Conservation (phyloP, 805 yeast species). For the Wickerhamiella bombiphila region DNA sequence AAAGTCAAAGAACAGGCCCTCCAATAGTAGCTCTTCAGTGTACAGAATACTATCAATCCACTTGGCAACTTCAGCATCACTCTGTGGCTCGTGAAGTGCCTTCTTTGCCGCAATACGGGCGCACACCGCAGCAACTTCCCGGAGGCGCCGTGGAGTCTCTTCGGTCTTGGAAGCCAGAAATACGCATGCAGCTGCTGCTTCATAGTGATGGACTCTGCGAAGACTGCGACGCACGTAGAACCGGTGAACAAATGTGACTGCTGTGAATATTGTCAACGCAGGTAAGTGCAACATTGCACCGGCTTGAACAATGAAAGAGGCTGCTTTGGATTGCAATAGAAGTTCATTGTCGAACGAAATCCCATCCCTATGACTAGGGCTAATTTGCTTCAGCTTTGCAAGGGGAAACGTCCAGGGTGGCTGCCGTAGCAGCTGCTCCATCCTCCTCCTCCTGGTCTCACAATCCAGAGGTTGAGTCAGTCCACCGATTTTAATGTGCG, state of each 20-base stretch:
- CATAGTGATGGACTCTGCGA: constrained; percentile 32
- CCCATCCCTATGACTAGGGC: constrained; percentile 22
- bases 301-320: constrained; percentile 31
- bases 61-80: constrained; percentile 34
- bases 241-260: constrained; percentile 35
- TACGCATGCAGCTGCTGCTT: constrained; percentile 35
- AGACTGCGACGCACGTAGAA: constrained; percentile 36
- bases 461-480: too few relatives aligned
- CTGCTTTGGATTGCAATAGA: constrained; percentile 33
- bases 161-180: constrained; percentile 42
- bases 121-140: constrained; percentile 36
- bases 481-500: too few relatives aligned
- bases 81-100: constrained; percentile 26
- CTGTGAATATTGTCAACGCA: constrained; percentile 34
- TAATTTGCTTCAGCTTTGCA: constrained; percentile 11
- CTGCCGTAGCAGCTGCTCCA: constrained; percentile 15
- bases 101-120: constrained; percentile 34
- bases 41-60: constrained; percentile 35
- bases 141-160: constrained; percentile 34
- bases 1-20: constrained; percentile 35
- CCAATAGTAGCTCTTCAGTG: constrained; percentile 33
- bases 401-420: constrained; percentile 20
- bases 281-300: constrained; percentile 33
- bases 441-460: constrained; percentile 1
- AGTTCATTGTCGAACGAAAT: constrained; percentile 29